Conservation (phyloP, 805 yeast species). For the Kodamaea laetipori region DNA sequence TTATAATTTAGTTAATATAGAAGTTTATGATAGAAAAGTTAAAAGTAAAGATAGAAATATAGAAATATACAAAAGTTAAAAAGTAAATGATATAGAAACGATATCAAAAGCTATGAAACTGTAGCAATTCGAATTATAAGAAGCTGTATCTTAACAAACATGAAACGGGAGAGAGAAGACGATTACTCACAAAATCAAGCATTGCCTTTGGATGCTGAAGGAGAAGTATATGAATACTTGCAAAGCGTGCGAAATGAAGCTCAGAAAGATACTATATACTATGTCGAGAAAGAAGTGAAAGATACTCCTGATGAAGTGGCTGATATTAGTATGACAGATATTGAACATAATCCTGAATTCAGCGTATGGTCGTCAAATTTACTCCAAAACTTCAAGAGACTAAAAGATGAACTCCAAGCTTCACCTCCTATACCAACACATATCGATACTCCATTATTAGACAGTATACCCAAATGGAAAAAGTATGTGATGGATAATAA, state of each 20-base stretch:
- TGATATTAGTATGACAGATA: conserved; percentile 3
- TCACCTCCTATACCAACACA: conserved; percentile 1
- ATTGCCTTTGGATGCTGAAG: conserved; percentile 22
- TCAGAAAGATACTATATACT: conserved; percentile 19
- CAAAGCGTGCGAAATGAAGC: conserved; percentile 35
- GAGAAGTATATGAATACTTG: conserved; percentile 28
- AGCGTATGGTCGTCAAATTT: conserved; percentile 13
- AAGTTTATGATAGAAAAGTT: no score
- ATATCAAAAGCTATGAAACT: no score
- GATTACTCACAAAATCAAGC: conserved; percentile 35
- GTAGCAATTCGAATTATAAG: no score
- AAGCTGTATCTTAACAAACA: no score
- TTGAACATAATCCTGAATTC: not conserved
- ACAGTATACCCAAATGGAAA: conserved; percentile 31
- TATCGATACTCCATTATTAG: conserved; percentile 19
- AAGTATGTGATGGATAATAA: conserved; percentile 26
- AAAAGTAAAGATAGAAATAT: no score
- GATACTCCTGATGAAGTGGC: not conserved
- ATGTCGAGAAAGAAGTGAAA: conserved; percentile 14
- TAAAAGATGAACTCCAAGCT: conserved; percentile 11
- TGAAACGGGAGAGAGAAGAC: conserved; percentile 13
- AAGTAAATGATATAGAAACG: no score
- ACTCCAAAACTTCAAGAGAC: conserved; percentile 12
- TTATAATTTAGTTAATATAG: not conserved
- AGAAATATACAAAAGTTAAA: no score